Percentiles rank a stretch among this genome's conserved stretches.
These are phyloP conservation scores for Aspergillus sp. DNA, from an alignment of 2,329 filamentous ascomycete species.

Conservation along the genomic window DNA sequence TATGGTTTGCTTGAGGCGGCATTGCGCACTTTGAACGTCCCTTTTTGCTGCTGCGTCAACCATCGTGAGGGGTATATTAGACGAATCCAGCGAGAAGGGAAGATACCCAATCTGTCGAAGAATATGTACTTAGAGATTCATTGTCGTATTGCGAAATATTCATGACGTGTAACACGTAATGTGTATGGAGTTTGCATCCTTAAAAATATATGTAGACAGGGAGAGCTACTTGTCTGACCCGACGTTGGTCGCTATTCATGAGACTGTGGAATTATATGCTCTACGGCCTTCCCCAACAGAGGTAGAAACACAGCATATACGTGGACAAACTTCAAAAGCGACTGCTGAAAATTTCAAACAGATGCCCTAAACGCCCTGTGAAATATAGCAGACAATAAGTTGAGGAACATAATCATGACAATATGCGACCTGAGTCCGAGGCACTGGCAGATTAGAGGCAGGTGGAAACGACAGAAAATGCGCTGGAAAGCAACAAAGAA, in stretches of 20 bases:
- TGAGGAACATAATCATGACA: conserved; percentile 1
- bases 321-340: neutral
- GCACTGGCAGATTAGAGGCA: neutral
- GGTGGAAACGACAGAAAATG: neutral
- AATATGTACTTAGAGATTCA: neutral
- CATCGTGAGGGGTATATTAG: neutral
- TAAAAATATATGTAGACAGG: too few species aligned
- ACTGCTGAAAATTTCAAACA: conserved; percentile 1
- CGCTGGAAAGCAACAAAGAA: conserved; percentile 3
- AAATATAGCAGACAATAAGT: conserved; percentile 7
- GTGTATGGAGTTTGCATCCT: too few species aligned
- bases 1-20: neutral
- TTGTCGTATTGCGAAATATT: neutral
- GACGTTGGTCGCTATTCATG: too few species aligned
- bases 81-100: conserved; percentile 4
- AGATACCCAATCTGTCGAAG: conserved; percentile 17
- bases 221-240: too few species aligned
- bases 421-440: neutral
- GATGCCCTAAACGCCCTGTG: conserved; percentile 16
- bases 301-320: too few species aligned
- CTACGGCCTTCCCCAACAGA: too few species aligned
- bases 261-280: too few species aligned
- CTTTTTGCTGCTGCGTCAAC: neutral
- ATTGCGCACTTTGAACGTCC: neutral
- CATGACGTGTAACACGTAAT: neutral